Conservation (phyloP, 345 rosid genomes). For the Aquilaria malaccensis region DNA sequence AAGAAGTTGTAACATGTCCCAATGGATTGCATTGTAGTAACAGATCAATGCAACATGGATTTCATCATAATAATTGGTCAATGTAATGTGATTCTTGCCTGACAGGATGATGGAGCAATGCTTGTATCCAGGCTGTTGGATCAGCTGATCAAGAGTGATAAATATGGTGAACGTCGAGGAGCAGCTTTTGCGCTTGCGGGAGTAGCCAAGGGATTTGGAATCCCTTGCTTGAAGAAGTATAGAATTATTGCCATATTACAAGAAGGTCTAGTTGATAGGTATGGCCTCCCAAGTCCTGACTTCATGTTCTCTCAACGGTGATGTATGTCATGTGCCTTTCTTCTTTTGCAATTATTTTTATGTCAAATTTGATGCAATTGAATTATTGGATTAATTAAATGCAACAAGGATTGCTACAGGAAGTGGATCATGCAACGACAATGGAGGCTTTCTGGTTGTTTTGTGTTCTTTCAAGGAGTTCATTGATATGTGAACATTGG, state of each 20-base stretch:
- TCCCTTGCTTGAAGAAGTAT: conserved; percentile 76
- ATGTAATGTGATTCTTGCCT: conserved; percentile 12
- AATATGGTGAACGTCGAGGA: conserved; percentile 97
- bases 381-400: too few relatives aligned
- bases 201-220: conserved; percentile 85
- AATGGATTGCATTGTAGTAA: too few relatives aligned
- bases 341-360: background rate
- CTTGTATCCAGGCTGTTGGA: conserved; percentile 74
- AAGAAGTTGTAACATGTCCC: background rate
- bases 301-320: background rate
- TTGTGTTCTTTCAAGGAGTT: background rate
- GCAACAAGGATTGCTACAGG: too few relatives aligned
- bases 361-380: too few relatives aligned
- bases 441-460: background rate
- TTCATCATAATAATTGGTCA: background rate
- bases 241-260: conserved; percentile 53
- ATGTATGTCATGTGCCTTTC: conserved; percentile 6
- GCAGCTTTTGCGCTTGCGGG: conserved; percentile 99
- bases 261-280: conserved; percentile 84
- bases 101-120: conserved; percentile 66
- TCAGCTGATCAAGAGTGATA: conserved; percentile 82
- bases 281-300: conserved; percentile 3
- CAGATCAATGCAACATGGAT: background rate
- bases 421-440: too few relatives aligned
- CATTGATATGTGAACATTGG: background rate